Evolutionary conservation across 768 basidiomycete species (phyloP), one percentile per base, ranked within the genome.

Genomic region (Rhizopogon rudus): DNA sequence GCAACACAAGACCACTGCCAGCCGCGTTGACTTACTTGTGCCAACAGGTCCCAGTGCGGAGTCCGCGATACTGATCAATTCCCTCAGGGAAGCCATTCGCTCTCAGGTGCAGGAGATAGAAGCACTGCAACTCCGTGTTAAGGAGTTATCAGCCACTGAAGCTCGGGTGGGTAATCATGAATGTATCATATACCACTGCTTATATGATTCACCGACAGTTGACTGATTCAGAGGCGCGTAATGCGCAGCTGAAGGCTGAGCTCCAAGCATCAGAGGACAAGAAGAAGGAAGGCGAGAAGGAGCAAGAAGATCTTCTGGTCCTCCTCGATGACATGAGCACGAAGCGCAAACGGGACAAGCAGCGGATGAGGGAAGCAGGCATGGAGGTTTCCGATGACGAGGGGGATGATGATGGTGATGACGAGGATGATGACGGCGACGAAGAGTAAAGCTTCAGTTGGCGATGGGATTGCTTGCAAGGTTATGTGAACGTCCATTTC

Each of bases 301-400:
- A 99, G 68, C 95, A 98, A 63, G 96, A 98, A 67, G 96, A 99
- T 70, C 69, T 98, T 46, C 75, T 99, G 20, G 95, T 99, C 10
- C 72, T 98, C 33, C 75, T 99, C 3, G 97, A 98, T 64, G 97
- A 98, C 72, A 76, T 97, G 58, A 90, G 84, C 44, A 81, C 75
- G 60, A 99, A 99, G 73, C 78, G 95, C 51, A 82, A 81, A 73
- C 77, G 75, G 61, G 97, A 98, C 66, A 98, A 98, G 75, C 78
- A 69, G 45, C 76, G 79, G 60, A 81, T 99, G 75, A 76, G 79
- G 64, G 82, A 80, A 54, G 81, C 81, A 9, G 90, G 90, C 0
- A 55, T 92, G 67, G 94, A 94, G 35, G 95, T 98, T 2, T 94
- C 91, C 0, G 96, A 98, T 63, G 95, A 94, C 55, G 97, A 94